Conservation (phyloP, 23 red algal genomes). For the Gracilaria domingensis region DNA sequence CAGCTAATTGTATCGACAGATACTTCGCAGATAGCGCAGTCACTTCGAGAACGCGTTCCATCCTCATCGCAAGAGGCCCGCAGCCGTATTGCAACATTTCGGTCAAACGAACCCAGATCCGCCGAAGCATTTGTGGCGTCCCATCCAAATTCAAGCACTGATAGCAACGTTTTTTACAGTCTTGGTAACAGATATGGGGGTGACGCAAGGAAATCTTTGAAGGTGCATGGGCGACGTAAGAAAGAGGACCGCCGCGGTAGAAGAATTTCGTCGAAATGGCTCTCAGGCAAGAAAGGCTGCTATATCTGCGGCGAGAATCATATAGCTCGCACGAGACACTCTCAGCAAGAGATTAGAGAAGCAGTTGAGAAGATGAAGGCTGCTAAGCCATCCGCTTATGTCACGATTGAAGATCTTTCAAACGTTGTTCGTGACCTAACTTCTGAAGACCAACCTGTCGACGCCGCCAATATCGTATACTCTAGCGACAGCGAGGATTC, state of each 20-base stretch:
- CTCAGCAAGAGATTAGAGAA: neutral
- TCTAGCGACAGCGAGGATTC: too few relatives aligned
- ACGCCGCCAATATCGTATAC: neutral
- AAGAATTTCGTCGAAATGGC: neutral
- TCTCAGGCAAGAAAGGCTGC: neutral
- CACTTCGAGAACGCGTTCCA: conserved; percentile 30
- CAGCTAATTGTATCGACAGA: too few relatives aligned
- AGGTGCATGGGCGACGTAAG: neutral
- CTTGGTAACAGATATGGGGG: conserved; percentile 18
- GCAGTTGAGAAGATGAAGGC: neutral
- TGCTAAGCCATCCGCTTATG: neutral
- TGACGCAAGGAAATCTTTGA: neutral
- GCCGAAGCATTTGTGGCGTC: neutral
- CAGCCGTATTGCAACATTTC: conserved; percentile 47
- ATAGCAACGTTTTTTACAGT: neutral
- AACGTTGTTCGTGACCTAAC: neutral
- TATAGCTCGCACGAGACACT: conserved; percentile 12
- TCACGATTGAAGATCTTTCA: neutral
- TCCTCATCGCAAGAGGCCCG: conserved; percentile 26
- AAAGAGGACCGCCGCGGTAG: neutral
- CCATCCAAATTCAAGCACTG: neutral
- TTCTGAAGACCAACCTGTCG: neutral
- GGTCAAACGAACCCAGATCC: conserved; percentile 42
- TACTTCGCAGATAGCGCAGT: too few relatives aligned
- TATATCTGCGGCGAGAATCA: conserved; percentile 48